A percentile compares a stretch with the other conserved stretches of the same genome.
Evolutionary conservation across 257 asterid species (phyloP).

Genomic region (Buddleja alternifolia): DNA sequence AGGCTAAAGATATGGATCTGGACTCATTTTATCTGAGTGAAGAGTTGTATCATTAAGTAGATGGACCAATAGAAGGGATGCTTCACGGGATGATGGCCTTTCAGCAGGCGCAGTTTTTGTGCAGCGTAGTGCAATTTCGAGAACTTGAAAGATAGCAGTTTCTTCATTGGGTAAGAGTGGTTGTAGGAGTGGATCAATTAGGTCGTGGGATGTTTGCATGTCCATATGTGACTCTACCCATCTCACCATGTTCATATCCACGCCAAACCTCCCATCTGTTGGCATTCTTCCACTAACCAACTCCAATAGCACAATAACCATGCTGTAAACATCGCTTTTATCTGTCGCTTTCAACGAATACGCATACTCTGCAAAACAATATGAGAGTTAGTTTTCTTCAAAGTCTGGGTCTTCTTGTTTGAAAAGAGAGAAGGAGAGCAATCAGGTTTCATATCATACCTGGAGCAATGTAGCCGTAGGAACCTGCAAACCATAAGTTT

Average conservation of each 20-base stretch:
- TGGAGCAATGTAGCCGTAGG: slow-evolving; percentile 96
- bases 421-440: too few relatives aligned
- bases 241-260: slow-evolving; percentile 77
- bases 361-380: slow-evolving; percentile 67
- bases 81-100: slow-evolving; percentile 81
- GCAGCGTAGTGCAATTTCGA: slow-evolving; percentile 80
- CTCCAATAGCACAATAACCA: slow-evolving; percentile 97
- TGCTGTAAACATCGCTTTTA: slow-evolving; percentile 92
- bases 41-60: slow-evolving; percentile 52
- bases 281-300: slow-evolving; percentile 89
- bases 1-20: slow-evolving; percentile 35
- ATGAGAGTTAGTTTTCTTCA: too few relatives aligned
- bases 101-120: slow-evolving; percentile 88
- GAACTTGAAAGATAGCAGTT: slow-evolving; percentile 56
- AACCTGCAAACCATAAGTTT: slow-evolving; percentile 81
- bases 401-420: too few relatives aligned
- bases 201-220: slow-evolving; percentile 54
- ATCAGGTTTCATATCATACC: slow-evolving; percentile 47
- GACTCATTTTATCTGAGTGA: slow-evolving; percentile 52
- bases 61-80: slow-evolving; percentile 59
- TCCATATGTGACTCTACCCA: slow-evolving; percentile 74
- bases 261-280: slow-evolving; percentile 73
- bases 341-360: slow-evolving; percentile 84
- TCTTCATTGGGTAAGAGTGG: slow-evolving; percentile 72
- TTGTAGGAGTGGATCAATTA: slow-evolving; percentile 67